Evolutionary conservation across 495 filamentous ascomycete genomes (phyloP), one percentile per base, ranked within the genome.

Genomic region (Sporormia fimetaria): DNA sequence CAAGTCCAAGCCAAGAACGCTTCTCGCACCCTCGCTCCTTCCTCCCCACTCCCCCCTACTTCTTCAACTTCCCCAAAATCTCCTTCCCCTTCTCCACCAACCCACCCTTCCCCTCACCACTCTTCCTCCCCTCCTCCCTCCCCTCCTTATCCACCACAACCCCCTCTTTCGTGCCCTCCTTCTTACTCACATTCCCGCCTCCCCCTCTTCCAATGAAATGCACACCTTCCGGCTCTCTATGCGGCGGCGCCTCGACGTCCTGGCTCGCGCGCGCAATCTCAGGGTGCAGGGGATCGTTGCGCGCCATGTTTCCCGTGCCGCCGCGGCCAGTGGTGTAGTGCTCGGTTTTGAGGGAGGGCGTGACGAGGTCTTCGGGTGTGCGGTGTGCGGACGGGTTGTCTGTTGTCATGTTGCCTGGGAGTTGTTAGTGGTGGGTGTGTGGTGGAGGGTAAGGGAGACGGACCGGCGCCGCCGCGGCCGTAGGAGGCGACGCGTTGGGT

Each of bases 281-380:
- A 10, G 63, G 55, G 48, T 56, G 43, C n/a, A 27, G 26, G n/a
- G 52, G 43, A 29, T 63, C 56, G 42, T 61, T 63, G n/a, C 47
- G 43, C 4, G 52, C 58, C 45, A 65, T 63, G 47, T 65, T 65
- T 39, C 62, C 62, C 18, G 53, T 45, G 30, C 77, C 77, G 16
- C 77, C 77, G 44, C 77, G 75, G 23, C 78, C 87, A 14, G 87
- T 95, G 4, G 87, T 93, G 55, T 84, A 87, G 43, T 84, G 64
- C 11, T 81, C 66, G 15, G 70, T 70, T 63, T 93, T 94, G 56
- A 95, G 75, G 29, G 75, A 81, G 0, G 87, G 87, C 3, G 87
- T 93, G 49, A 76, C 64, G 39, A 93, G 70, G 51, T 84, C 81
- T 12, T 66, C 55, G 41, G 75, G 65, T 9, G 64, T 58, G 41